A percentile compares a stretch with the other conserved stretches of the same genome.
Evolutionary conservation across 1,139 yeast genomes (phyloP).

Genomic region (Scheffersomyces quercinus): DNA sequence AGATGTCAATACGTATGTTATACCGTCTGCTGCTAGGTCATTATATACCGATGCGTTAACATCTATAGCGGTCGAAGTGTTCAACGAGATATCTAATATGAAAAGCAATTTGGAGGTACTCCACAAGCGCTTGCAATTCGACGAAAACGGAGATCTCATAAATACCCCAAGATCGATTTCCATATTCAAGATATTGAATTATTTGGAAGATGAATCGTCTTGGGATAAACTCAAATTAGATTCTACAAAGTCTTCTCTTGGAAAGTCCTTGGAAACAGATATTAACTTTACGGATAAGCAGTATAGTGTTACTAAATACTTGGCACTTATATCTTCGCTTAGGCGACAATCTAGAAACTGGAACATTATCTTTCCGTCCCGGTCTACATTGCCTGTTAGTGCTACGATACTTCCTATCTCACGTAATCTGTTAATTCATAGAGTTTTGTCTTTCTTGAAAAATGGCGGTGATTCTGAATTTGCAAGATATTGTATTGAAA

Average conservation of each 20-base stretch:
- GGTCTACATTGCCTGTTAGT: constrained; percentile 42
- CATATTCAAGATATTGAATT: constrained; percentile 45
- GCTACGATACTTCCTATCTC: constrained; percentile 49
- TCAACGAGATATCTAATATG: constrained; percentile 13
- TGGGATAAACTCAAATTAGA: constrained; percentile 18
- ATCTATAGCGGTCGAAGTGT: constrained; percentile 27
- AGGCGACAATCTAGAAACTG: constrained; percentile 50
- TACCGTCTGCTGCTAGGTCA: constrained; percentile 37
- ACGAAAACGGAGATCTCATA: constrained; percentile 37
- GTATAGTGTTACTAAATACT: constrained; percentile 31
- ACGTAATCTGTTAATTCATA: constrained; percentile 28
- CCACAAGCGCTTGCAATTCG: constrained; percentile 55
- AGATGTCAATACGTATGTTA: constrained; percentile 38
- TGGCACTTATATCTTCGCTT: constrained; percentile 47
- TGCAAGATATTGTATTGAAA: constrained; percentile 19
- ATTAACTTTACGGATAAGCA: constrained; percentile 10
- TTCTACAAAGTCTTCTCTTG: constrained; percentile 17
- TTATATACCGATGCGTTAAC: constrained; percentile 31
- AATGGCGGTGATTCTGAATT: constrained; percentile 23
- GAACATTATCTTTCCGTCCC: constrained; percentile 35
- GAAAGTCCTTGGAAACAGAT: constrained; percentile 10
- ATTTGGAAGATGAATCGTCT: constrained; percentile 27
- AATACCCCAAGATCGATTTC: constrained; percentile 50
- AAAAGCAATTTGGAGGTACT: constrained; percentile 48
- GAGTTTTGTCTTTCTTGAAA: constrained; percentile 32